Evolutionary conservation across 441 rosid species (phyloP).

Genomic region (Viola pubescens): DNA sequence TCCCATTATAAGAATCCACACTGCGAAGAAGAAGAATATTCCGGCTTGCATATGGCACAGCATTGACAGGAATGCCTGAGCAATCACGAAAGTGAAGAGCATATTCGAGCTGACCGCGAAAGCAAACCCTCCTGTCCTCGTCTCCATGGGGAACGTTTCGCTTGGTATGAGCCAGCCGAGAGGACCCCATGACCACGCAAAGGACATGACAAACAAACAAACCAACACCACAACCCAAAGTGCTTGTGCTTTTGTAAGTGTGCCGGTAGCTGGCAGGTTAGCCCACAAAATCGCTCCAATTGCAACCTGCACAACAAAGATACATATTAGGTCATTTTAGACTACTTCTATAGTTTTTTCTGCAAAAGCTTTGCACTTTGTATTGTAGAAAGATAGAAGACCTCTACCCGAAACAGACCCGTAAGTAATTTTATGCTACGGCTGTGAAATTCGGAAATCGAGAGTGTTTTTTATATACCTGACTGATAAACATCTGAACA

Average conservation of each 20-base stretch:
- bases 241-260: not conserved
- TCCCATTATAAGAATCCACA: conserved; percentile 1
- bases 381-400: not conserved
- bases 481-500: not conserved
- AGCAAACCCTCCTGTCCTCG: conserved; percentile 11
- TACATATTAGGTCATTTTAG: not conserved
- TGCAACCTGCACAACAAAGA: not conserved
- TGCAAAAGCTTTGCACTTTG: not conserved
- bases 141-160: conserved; percentile 4
- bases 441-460: too few relatives aligned
- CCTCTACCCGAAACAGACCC: too few relatives aligned
- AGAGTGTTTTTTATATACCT: not conserved
- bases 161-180: conserved; percentile 5
- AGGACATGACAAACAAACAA: conserved; percentile 2
- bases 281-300: not conserved
- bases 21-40: conserved; percentile 11
- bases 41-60: conserved; percentile 3
- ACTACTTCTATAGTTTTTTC: not conserved
- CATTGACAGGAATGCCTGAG: conserved; percentile 12
- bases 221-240: not conserved
- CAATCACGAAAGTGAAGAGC: conserved; percentile 8
- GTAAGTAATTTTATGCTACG: too few relatives aligned
- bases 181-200: conserved; percentile 12
- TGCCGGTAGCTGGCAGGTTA: not conserved
- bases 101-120: conserved; percentile 12